Conservation (phyloP, 164 flowering plant species). For the Echeveria elegans region DNA sequence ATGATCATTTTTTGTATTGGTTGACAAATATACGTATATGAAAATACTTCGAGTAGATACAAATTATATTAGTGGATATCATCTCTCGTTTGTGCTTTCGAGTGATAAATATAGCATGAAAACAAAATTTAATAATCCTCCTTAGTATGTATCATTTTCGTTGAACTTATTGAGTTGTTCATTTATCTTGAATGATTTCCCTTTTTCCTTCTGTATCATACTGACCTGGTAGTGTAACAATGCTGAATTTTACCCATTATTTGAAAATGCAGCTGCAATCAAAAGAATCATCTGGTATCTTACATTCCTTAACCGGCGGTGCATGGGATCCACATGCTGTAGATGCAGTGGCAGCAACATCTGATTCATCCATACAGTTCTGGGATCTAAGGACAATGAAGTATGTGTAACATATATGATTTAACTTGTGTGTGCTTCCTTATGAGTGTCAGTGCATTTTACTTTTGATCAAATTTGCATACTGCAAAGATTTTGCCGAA, state of each 20-base stretch:
- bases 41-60: too few relatives aligned
- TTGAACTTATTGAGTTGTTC: neutral
- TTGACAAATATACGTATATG: neutral
- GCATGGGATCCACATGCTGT: constrained; percentile 96
- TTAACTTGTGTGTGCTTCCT: neutral
- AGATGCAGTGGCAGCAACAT: constrained; percentile 71
- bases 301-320: constrained; percentile 79
- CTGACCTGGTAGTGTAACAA: neutral
- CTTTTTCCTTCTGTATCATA: neutral
- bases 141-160: neutral
- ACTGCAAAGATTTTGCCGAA: neutral
- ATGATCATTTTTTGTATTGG: neutral
- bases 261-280: constrained; percentile 66
- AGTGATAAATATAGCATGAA: too few relatives aligned
- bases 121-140: neutral
- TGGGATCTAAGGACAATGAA: constrained; percentile 95
- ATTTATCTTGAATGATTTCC: neutral
- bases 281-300: constrained; percentile 76
- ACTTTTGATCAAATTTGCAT: neutral
- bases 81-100: too few relatives aligned
- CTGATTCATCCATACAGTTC: constrained; percentile 76
- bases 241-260: constrained; percentile 25
- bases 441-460: neutral
- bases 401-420: constrained; percentile 27
- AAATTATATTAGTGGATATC: too few relatives aligned